phyloP scores from a whole-genome alignment of 108 stramenopile genomes.

The Nitzschia sp. region DNA sequence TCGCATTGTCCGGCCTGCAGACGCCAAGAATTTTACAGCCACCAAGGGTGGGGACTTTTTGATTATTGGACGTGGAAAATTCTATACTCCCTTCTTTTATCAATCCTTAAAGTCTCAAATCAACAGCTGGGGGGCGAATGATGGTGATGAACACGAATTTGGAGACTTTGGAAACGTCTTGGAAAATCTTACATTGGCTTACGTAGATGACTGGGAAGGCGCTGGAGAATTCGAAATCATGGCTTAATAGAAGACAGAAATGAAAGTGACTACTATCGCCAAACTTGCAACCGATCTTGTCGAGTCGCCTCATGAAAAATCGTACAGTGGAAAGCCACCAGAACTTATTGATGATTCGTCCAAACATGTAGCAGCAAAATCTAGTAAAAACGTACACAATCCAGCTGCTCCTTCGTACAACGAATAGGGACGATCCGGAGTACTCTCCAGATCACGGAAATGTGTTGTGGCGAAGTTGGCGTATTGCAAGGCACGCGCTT shows the following conservation, averaged over 20 bases:
- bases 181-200: slow-evolving; percentile 1
- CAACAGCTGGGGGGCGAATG: slow-evolving; percentile 21
- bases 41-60: slow-evolving; percentile 33
- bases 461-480: slow-evolving; percentile 43
- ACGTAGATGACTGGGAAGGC: neutral
- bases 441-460: slow-evolving; percentile 24
- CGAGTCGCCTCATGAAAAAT: too few relatives aligned
- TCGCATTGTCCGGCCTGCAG: slow-evolving; percentile 8
- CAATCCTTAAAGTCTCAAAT: slow-evolving; percentile 24
- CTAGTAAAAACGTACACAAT: slow-evolving; percentile 34
- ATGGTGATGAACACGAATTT: neutral
- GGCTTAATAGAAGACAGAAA: neutral
- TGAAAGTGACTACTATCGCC: too few relatives aligned
- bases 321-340: slow-evolving; percentile 3
- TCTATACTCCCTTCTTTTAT: slow-evolving; percentile 34
- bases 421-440: slow-evolving; percentile 57
- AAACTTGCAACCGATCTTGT: too few relatives aligned
- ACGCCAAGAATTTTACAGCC: slow-evolving; percentile 19
- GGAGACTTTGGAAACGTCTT: neutral
- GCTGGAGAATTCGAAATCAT: neutral
- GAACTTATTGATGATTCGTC: too few relatives aligned
- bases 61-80: slow-evolving; percentile 34
- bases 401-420: slow-evolving; percentile 53
- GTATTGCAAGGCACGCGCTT: slow-evolving; percentile 30
- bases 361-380: slow-evolving; percentile 4